A percentile compares a stretch with the other conserved stretches of the same genome.
These are phyloP conservation scores for Calonectria leucothoes DNA, from an alignment of 2,329 filamentous ascomycete species.

Conservation along the genomic window DNA sequence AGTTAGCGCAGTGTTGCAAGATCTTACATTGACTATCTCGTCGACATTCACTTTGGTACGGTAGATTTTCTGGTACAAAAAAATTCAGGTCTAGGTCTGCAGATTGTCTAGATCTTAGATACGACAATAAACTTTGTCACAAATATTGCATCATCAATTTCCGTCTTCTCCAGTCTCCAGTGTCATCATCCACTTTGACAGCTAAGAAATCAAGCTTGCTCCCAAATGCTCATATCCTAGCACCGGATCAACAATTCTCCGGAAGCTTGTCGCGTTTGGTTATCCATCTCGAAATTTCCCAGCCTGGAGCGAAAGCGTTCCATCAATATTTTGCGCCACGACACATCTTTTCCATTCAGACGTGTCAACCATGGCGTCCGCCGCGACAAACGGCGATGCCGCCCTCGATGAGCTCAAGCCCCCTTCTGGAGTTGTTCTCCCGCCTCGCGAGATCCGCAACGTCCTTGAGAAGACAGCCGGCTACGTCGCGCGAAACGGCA, in stretches of 20 bases:
- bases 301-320: constrained; percentile 4
- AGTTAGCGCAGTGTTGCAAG: not conserved
- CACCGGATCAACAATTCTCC: constrained; percentile 12
- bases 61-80: not conserved
- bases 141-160: not conserved
- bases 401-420: constrained; percentile 78
- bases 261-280: constrained; percentile 8
- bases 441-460: constrained; percentile 86
- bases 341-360: not conserved
- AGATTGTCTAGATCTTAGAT: not conserved
- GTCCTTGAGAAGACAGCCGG: constrained; percentile 95
- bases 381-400: constrained; percentile 64
- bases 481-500: constrained; percentile 80
- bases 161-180: not conserved
- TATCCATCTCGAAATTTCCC: constrained; percentile 40
- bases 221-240: not conserved
- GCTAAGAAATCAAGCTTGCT: not conserved
- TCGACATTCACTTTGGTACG: not conserved
- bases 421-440: constrained; percentile 85
- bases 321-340: constrained; percentile 11
- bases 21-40: no score
- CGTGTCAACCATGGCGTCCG: constrained; percentile 43
- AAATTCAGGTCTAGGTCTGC: not conserved
- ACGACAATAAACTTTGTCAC: not conserved
- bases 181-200: not conserved